Conservation (phyloP, 2,329 filamentous ascomycete species). For the Dothistroma pini region DNA sequence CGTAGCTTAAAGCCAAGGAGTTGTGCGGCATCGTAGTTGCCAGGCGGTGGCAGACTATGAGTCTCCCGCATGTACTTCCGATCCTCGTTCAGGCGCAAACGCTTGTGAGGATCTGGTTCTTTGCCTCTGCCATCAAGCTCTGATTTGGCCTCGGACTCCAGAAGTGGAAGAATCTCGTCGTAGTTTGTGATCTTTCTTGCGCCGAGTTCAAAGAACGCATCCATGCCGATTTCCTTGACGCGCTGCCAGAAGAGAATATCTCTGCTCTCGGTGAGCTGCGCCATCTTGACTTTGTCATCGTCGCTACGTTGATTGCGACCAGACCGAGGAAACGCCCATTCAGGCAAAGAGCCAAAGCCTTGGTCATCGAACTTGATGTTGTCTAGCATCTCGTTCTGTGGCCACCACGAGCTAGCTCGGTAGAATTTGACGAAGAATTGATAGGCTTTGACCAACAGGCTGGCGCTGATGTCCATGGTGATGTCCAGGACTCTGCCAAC, state of each 20-base stretch:
- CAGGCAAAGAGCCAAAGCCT: conserved; percentile 66
- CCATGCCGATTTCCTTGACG: conserved; percentile 70
- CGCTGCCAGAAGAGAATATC: conserved; percentile 78
- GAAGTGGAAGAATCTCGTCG: conserved; percentile 39
- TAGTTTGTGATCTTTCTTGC: conserved; percentile 62
- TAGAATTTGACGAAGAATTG: conserved; percentile 94
- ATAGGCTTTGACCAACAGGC: conserved; percentile 86
- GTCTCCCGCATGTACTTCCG: conserved; percentile 76
- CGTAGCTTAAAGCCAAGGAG: conserved; percentile 94
- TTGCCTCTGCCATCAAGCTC: conserved; percentile 37
- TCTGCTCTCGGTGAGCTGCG: conserved; percentile 57
- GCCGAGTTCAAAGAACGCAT: conserved; percentile 87
- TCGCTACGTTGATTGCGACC: conserved; percentile 61
- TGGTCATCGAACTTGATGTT: conserved; percentile 45
- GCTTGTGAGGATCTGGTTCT: conserved; percentile 36
- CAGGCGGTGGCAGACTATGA: conserved; percentile 74
- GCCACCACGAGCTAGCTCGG: conserved; percentile 95
- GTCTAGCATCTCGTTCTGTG: conserved; percentile 58
- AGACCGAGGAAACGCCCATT: conserved; percentile 76
- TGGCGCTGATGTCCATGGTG: conserved; percentile 90
- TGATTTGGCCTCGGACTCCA: conserved; percentile 30
- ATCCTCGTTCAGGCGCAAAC: conserved; percentile 54
- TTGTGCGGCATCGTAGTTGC: conserved; percentile 89
- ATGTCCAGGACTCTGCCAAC: conserved; percentile 93
- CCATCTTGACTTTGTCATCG: conserved; percentile 61